Evolutionary conservation across 441 rosid species (phyloP).

Genomic region (Adansonia grandidieri): DNA sequence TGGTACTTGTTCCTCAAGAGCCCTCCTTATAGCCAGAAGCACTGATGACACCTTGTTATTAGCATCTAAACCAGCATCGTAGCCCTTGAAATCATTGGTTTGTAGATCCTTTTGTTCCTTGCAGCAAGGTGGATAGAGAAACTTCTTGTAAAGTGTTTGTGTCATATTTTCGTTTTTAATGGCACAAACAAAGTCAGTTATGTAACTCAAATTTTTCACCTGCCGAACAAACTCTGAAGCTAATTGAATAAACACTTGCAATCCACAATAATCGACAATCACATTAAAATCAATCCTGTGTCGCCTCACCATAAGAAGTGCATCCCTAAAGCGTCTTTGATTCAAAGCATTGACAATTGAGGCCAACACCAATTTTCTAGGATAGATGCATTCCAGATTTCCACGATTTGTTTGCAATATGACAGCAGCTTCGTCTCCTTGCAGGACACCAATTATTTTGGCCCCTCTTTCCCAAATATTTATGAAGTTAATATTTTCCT

Average conservation of each 20-base stretch:
- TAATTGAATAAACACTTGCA: slow-evolving; percentile 73
- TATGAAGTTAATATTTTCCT: slow-evolving; percentile 59
- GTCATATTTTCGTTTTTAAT: slow-evolving; percentile 76
- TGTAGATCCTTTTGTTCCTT: slow-evolving; percentile 45
- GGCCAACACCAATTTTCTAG: slow-evolving; percentile 85
- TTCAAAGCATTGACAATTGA: slow-evolving; percentile 74
- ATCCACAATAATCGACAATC: slow-evolving; percentile 78
- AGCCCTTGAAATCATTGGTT: slow-evolving; percentile 36
- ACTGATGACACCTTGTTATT: slow-evolving; percentile 76
- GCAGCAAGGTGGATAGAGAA: slow-evolving; percentile 44
- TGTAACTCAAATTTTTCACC: slow-evolving; percentile 76
- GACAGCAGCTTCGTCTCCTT: slow-evolving; percentile 91
- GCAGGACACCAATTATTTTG: slow-evolving; percentile 75
- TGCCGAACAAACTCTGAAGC: slow-evolving; percentile 84
- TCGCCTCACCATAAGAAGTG: slow-evolving; percentile 86
- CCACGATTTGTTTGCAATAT: slow-evolving; percentile 82
- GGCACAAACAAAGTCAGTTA: slow-evolving; percentile 91
- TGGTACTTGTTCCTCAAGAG: slow-evolving; percentile 71
- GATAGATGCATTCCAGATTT: slow-evolving; percentile 84
- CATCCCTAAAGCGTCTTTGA: slow-evolving; percentile 74
- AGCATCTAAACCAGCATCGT: slow-evolving; percentile 34
- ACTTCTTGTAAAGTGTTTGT: slow-evolving; percentile 63
- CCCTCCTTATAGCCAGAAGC: slow-evolving; percentile 76
- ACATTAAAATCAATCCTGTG: slow-evolving; percentile 93
- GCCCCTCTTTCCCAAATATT: slow-evolving; percentile 96